A percentile compares a stretch with the other conserved stretches of the same genome.
Conservation (phyloP, 768 basidiomycete genomes). For the Lepiota subincarnata region DNA sequence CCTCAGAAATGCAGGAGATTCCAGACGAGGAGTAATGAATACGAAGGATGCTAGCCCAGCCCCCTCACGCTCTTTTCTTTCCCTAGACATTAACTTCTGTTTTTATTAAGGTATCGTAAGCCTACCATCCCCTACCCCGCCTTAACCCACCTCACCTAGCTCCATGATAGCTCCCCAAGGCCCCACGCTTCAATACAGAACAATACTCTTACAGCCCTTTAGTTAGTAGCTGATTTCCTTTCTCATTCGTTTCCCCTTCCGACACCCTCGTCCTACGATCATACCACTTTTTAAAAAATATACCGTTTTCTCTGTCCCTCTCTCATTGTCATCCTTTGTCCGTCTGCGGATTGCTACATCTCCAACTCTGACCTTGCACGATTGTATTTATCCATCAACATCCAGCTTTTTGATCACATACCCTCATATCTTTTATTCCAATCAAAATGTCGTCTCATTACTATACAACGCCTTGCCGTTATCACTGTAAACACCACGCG, state of each 20-base stretch:
- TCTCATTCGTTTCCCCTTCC: not conserved
- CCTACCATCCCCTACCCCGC: too few species aligned
- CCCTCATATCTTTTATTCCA: not conserved
- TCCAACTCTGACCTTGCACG: not conserved
- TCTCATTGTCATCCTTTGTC: not conserved
- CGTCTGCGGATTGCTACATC: not conserved
- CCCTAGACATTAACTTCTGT: not conserved
- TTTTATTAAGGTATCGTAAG: not conserved
- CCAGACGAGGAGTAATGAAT: constrained; percentile 34
- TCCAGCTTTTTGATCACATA: not conserved
- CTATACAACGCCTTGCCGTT: too few species aligned
- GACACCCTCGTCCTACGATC: not conserved
- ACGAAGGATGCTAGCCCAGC: not conserved
- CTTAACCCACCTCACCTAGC: not conserved
- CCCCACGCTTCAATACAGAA: not conserved
- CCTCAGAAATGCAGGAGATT: constrained; percentile 53
- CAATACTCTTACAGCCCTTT: not conserved
- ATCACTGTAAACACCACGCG: too few species aligned
- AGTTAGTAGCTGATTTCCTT: not conserved
- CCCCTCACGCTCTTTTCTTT: constrained; percentile 6
- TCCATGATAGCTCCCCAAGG: not conserved
- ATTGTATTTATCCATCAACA: not conserved
- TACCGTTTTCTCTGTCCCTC: not conserved
- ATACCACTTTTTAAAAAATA: not conserved
- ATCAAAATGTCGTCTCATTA: too few species aligned